Evolutionary conservation across 768 basidiomycete species (phyloP).

Genomic region (Cystobasidium onofrii): DNA sequence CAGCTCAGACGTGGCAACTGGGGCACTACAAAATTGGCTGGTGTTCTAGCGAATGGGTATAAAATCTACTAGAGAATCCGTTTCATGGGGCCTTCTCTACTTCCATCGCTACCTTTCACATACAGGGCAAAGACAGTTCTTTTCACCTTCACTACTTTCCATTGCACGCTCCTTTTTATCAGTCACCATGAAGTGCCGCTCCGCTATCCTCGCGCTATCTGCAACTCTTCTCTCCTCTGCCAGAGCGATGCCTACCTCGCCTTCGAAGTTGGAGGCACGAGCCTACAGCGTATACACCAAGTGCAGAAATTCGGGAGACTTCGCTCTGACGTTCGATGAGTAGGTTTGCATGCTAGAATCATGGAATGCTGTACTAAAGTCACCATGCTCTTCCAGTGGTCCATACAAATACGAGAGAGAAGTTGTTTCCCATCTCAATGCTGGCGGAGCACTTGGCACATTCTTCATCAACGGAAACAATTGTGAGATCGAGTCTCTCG

Average conservation of each 20-base stretch:
- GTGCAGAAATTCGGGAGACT: conserved; percentile 19
- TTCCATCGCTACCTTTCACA: no score
- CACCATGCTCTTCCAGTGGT: conserved; percentile 3
- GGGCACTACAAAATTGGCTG: no score
- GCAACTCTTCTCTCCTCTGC: neutral
- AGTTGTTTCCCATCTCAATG: conserved; percentile 53
- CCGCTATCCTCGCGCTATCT: neutral
- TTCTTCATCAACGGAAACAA: conserved; percentile 18
- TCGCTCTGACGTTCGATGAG: conserved; percentile 28
- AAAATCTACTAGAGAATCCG: no score
- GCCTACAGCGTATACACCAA: conserved; percentile 5
- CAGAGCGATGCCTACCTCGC: neutral
- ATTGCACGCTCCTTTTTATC: neutral
- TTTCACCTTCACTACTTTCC: neutral
- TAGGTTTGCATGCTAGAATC: neutral
- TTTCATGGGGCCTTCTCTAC: no score
- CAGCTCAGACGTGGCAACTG: no score
- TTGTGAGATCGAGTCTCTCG: no score
- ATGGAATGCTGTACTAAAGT: no score
- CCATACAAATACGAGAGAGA: conserved; percentile 26
- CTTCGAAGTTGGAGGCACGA: neutral
- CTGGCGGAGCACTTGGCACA: conserved; percentile 11
- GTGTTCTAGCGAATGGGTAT: no score
- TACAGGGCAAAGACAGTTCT: neutral
- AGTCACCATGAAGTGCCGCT: neutral